Evolutionary conservation across 225 moss, liverwort and hornwort genomes (phyloP).

Genomic region (Rhytidiadelphus loreus): DNA sequence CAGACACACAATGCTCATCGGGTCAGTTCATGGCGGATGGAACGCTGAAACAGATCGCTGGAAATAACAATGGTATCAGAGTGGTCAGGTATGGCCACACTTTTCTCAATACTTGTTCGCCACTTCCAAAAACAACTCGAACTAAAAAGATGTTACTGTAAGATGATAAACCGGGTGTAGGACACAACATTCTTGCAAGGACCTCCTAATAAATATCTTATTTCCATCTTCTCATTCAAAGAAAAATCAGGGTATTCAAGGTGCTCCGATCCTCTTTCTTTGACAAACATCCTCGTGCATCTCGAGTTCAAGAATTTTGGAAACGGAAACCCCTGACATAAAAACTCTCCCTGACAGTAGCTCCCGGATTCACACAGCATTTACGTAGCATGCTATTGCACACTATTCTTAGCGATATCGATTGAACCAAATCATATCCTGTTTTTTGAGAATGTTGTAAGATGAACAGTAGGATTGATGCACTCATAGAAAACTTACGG

Average conservation of each 20-base stretch:
- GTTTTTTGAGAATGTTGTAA: not conserved
- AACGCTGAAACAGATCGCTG: conserved; percentile 45
- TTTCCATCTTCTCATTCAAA: not conserved
- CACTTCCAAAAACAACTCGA: not conserved
- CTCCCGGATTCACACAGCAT: not conserved
- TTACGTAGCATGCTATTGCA: not conserved
- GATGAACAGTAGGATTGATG: not conserved
- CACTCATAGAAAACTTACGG: not conserved
- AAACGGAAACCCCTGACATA: not conserved
- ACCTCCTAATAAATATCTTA: not conserved
- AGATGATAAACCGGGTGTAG: not conserved
- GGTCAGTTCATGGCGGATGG: conserved; percentile 39
- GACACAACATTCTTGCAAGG: not conserved
- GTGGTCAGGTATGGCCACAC: conserved; percentile 17
- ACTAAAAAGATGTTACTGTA: not conserved
- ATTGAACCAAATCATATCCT: not conserved
- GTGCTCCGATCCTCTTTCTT: not conserved
- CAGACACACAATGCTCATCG: conserved; percentile 58
- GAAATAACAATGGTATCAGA: conserved; percentile 37
- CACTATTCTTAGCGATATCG: not conserved
- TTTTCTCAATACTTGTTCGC: not conserved
- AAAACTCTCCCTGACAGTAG: too few species aligned
- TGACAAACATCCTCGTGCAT: not conserved
- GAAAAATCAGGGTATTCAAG: not conserved
- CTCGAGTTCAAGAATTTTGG: not conserved